Percentiles rank a stretch among this genome's conserved stretches.
Evolutionary conservation across 169 alveolate genomes (phyloP).

Genomic region (Plasmodium adleri): DNA sequence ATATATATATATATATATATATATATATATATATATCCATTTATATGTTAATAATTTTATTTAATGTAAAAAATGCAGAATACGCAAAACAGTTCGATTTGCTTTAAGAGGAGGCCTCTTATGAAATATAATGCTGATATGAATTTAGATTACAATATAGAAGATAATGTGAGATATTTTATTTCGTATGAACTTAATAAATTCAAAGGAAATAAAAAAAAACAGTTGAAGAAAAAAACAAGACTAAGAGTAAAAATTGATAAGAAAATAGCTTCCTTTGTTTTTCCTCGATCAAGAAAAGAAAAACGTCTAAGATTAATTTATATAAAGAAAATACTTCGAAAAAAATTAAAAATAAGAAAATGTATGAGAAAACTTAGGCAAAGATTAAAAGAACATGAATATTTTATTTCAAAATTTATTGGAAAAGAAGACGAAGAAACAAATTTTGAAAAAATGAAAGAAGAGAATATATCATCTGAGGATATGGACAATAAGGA

Average conservation of each 20-base stretch:
- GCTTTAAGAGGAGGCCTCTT: conserved; percentile 45
- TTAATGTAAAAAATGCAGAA: no score
- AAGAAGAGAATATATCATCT: no score
- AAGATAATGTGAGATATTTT: conserved; percentile 49
- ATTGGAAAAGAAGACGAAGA: neutral
- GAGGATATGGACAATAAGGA: no score
- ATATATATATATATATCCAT: neutral
- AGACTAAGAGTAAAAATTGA: conserved; percentile 74
- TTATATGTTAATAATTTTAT: neutral
- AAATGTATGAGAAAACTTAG: conserved; percentile 44
- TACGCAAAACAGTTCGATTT: conserved; percentile 30
- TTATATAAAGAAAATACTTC: conserved; percentile 46
- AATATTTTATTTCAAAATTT: neutral
- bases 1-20: neutral
- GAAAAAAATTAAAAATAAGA: conserved; percentile 43
- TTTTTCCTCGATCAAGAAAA: conserved; percentile 66
- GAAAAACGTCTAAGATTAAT: conserved; percentile 66
- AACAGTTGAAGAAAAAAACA: conserved; percentile 54
- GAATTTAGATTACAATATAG: conserved; percentile 37
- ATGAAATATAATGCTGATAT: conserved; percentile 61
- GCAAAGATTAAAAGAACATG: conserved; percentile 17
- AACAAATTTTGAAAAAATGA: neutral
- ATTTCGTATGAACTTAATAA: conserved; percentile 35
- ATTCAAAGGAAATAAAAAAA: conserved; percentile 27
- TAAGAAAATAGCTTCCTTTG: conserved; percentile 54